A percentile compares a stretch with the other conserved stretches of the same genome.
Conservation (phyloP, 768 basidiomycete genomes). For the Chalciporus pseudorubinellus region DNA sequence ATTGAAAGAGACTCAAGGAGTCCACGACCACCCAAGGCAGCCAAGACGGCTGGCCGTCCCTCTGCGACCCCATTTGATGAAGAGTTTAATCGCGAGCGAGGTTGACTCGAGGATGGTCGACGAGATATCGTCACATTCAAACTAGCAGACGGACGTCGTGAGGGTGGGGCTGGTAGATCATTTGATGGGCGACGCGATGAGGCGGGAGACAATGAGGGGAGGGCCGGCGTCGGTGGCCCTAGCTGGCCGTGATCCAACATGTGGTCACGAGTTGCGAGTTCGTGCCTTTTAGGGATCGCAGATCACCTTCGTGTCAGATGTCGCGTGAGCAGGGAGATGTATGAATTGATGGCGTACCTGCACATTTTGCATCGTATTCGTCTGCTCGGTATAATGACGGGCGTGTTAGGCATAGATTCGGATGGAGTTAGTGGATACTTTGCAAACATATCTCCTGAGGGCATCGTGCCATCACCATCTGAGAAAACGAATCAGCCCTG, state of each 20-base stretch:
- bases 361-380: slow-evolving; percentile 93
- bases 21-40: slow-evolving; percentile 28
- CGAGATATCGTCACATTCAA: slow-evolving; percentile 32
- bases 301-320: neutral
- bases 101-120: slow-evolving; percentile 23
- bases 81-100: slow-evolving; percentile 24
- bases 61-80: slow-evolving; percentile 16
- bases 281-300: slow-evolving; percentile 47
- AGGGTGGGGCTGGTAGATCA: slow-evolving; percentile 13
- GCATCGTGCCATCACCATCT: slow-evolving; percentile 74
- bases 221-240: slow-evolving; percentile 61
- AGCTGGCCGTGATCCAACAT: slow-evolving; percentile 89
- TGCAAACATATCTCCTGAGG: slow-evolving; percentile 73
- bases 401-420: slow-evolving; percentile 59
- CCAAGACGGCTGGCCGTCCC: slow-evolving; percentile 20
- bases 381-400: slow-evolving; percentile 49
- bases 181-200: slow-evolving; percentile 44
- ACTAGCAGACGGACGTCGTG: slow-evolving; percentile 21
- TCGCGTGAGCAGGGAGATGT: neutral
- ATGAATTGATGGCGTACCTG: slow-evolving; percentile 44
- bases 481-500: slow-evolving; percentile 10
- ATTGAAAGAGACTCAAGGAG: slow-evolving; percentile 45
- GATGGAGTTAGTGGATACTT: slow-evolving; percentile 65
- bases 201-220: slow-evolving; percentile 43
- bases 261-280: slow-evolving; percentile 87